Evolutionary conservation across 495 filamentous ascomycete species (phyloP), one percentile per base, ranked within the genome.

Genomic region (Margaritispora aquatica): DNA sequence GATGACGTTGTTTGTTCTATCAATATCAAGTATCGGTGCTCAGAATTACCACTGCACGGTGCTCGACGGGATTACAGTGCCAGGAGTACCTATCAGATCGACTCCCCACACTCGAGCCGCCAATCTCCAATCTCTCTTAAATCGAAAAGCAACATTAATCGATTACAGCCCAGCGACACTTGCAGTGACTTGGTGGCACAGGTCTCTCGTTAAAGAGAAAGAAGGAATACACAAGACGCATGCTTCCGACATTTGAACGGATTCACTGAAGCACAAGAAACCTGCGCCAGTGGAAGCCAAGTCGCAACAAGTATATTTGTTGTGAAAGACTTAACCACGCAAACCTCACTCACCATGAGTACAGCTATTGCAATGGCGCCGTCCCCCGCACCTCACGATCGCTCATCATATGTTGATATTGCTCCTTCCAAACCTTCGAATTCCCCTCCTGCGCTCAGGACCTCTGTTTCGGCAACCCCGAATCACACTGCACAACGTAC

Each of bases 341-440:
- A 26, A 50, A 50, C 24, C 20, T 50, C 36, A 60, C 27, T 61
- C 73, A 80, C 61, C 68, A 83, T 83, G 80, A 82, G 79, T 68
- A 76, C 79, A 68, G 80, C 78, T 60, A 75, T 83, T 70, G 79
- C 80, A 50, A 82, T 83, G 79, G 79, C 78, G 63, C 77, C 78
- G 53, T 82, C 80, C 51, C 80, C 79, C 61, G 80, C 80, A 70
- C 80, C 79, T 59, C 77, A 82, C 71, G 80, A 83, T 61, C 72
- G 78, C 68, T 73, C 78, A 29, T 74, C 74, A 38, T 76, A 69
- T 22, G 69, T 71, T 57, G 70, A 69, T 59, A 58, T 68, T 55
- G 70, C 68, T 60, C 65, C 73, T 49, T 74, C 77, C 46, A 70
- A 68, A 53, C 68, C 73, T 51, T 74, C 77, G 48, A 72, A 74